A percentile compares a stretch with the other conserved stretches of the same genome.
phyloP scores from a whole-genome alignment of 805 yeast genomes.

The Lipomyces sp. region DNA sequence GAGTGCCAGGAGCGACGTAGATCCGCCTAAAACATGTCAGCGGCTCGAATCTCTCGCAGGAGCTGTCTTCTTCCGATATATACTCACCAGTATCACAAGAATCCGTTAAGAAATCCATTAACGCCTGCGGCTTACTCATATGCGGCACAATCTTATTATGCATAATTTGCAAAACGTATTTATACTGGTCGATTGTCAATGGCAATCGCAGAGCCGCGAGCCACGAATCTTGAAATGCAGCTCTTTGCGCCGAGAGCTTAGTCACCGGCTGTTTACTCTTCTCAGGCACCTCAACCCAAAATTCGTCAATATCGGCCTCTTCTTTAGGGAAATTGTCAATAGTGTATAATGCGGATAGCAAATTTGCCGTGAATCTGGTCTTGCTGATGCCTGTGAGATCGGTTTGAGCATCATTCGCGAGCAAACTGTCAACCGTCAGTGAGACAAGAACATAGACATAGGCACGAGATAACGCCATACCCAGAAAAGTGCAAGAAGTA shows the following conservation, averaged over 20 bases:
- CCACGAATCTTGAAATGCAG: slow-evolving; percentile 72
- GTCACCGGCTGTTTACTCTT: slow-evolving; percentile 31
- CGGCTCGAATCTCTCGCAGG: background rate
- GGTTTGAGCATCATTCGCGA: slow-evolving; percentile 1
- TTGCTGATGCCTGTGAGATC: slow-evolving; percentile 7
- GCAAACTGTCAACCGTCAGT: slow-evolving; percentile 39
- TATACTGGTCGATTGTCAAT: slow-evolving; percentile 61
- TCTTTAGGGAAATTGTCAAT: slow-evolving; percentile 38
- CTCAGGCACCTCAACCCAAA: slow-evolving; percentile 28
- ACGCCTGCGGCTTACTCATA: slow-evolving; percentile 73
- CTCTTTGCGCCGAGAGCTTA: slow-evolving; percentile 53
- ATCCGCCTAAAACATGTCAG: slow-evolving; percentile 49
- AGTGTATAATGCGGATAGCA: slow-evolving; percentile 36
- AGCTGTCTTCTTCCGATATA: background rate
- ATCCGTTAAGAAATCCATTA: slow-evolving; percentile 94
- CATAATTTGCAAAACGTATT: slow-evolving; percentile 66
- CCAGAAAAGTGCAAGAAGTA: slow-evolving; percentile 63
- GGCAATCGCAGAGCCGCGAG: slow-evolving; percentile 58
- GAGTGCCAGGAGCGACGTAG: slow-evolving; percentile 75
- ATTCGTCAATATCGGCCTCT: slow-evolving; percentile 36
- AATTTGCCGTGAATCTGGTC: slow-evolving; percentile 29
- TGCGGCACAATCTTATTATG: slow-evolving; percentile 86
- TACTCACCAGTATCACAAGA: slow-evolving; percentile 58
- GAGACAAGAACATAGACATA: background rate
- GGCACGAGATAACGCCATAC: background rate